Evolutionary conservation across 331 rosid species (phyloP).

Genomic region (Cydonia oblonga): DNA sequence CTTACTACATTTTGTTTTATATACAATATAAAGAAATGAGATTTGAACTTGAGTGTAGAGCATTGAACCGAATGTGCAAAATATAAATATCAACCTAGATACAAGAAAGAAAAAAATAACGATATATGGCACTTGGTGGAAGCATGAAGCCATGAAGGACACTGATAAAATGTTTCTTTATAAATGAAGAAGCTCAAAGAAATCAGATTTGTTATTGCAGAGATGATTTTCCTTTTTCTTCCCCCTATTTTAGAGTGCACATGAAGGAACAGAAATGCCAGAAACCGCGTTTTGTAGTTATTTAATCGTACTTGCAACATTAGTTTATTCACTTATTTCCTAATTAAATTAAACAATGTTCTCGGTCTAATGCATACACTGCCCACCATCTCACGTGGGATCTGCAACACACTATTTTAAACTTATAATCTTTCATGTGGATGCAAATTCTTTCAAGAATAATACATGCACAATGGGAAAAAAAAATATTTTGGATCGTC

Average conservation of each 20-base stretch:
- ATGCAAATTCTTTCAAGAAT: neutral
- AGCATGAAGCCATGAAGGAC: neutral
- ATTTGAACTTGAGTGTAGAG: no score
- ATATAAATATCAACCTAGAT: neutral
- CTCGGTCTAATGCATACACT: slow-evolving; percentile 6
- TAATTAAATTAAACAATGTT: neutral
- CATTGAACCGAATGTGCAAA: neutral
- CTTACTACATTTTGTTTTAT: no score
- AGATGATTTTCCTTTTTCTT: neutral
- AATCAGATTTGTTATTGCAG: neutral
- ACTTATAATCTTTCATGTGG: neutral
- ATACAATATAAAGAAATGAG: no score
- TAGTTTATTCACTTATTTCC: neutral
- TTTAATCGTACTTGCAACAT: neutral
- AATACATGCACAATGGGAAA: neutral
- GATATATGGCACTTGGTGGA: neutral
- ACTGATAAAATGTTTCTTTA: neutral
- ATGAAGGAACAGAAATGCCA: neutral
- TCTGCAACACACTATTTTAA: neutral
- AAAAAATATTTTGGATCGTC: neutral
- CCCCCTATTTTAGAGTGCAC: neutral
- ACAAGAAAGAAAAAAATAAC: neutral
- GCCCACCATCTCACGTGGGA: slow-evolving; percentile 28
- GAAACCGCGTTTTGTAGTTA: slow-evolving; percentile 44
- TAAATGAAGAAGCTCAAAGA: slow-evolving; percentile 3